A percentile compares a stretch with the other conserved stretches of the same genome.
These are phyloP conservation scores for Besnoitia besnoiti DNA, from an alignment of 169 alveolate species.

Conservation along the genomic window DNA sequence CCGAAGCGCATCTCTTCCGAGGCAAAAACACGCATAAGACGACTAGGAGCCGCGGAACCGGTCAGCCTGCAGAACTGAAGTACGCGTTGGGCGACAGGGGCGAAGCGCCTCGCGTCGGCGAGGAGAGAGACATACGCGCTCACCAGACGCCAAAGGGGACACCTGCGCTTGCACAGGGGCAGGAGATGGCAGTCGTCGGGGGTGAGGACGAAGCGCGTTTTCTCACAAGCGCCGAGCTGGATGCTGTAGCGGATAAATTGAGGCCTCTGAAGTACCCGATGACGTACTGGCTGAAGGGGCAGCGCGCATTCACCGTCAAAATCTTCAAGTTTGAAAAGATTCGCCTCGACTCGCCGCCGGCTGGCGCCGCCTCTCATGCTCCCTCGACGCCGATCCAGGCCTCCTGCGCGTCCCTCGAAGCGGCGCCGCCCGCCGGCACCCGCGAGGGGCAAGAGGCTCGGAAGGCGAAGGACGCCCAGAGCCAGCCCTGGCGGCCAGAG, in stretches of 20 bases:
- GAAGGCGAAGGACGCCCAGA: neutral
- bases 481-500: neutral
- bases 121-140: too few relatives aligned
- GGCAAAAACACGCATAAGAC: too few relatives aligned
- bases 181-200: neutral
- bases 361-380: neutral
- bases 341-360: neutral
- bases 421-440: neutral
- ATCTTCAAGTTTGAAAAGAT: neutral
- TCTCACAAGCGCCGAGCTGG: neutral
- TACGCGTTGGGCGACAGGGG: too few relatives aligned
- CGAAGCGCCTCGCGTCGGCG: too few relatives aligned
- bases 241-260: neutral
- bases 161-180: too few relatives aligned
- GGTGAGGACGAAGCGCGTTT: neutral
- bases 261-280: neutral
- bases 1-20: too few relatives aligned
- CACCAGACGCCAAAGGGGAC: too few relatives aligned
- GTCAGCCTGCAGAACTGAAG: too few relatives aligned
- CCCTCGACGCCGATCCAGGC: neutral
- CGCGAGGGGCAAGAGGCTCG: too few relatives aligned
- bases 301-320: slow-evolving; percentile 5
- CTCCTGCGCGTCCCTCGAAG: neutral
- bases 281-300: slow-evolving; percentile 25
- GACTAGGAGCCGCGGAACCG: too few relatives aligned